Percentiles rank a stretch among this genome's conserved stretches.
phyloP scores from a whole-genome alignment of 306 rosid genomes.

The Prinsepia uniflora region DNA sequence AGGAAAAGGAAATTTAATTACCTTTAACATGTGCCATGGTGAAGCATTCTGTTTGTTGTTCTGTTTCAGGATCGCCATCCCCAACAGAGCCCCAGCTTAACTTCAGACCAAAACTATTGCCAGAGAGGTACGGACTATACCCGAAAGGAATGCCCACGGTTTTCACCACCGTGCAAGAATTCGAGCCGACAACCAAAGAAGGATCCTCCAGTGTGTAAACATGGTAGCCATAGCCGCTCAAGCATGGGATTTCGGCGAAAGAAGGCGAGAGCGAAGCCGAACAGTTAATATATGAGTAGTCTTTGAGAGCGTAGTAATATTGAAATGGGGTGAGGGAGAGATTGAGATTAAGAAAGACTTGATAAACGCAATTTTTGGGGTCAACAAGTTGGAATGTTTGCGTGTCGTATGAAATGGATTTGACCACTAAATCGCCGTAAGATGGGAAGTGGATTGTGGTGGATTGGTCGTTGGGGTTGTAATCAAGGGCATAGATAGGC shows the following conservation, averaged over 20 bases:
- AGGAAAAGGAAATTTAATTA: constrained; percentile 18
- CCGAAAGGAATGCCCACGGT: constrained; percentile 62
- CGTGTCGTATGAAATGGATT: constrained; percentile 61
- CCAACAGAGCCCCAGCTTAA: constrained; percentile 53
- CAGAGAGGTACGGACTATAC: constrained; percentile 68
- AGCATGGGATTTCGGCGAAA: constrained; percentile 55
- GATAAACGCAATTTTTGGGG: constrained; percentile 54
- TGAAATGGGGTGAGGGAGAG: constrained; percentile 59
- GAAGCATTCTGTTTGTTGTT: constrained; percentile 20
- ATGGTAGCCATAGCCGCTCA: constrained; percentile 43
- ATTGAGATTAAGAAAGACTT: constrained; percentile 63
- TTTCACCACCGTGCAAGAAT: constrained; percentile 47
- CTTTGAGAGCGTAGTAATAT: constrained; percentile 43
- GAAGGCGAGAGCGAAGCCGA: constrained; percentile 29
- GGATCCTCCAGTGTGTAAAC: constrained; percentile 58
- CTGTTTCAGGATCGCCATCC: constrained; percentile 1
- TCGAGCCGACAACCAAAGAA: constrained; percentile 31
- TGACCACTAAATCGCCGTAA: constrained; percentile 48
- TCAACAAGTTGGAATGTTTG: constrained; percentile 55
- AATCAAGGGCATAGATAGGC: constrained; percentile 32
- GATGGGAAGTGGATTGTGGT: constrained; percentile 60
- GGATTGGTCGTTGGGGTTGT: constrained; percentile 29
- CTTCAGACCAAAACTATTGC: constrained; percentile 61
- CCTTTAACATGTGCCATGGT: constrained; percentile 31
- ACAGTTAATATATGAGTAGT: constrained; percentile 61